A percentile compares a stretch with the other conserved stretches of the same genome.
Conservation (phyloP, 352 stramenopile genomes). For the Pythium dissotocum region DNA sequence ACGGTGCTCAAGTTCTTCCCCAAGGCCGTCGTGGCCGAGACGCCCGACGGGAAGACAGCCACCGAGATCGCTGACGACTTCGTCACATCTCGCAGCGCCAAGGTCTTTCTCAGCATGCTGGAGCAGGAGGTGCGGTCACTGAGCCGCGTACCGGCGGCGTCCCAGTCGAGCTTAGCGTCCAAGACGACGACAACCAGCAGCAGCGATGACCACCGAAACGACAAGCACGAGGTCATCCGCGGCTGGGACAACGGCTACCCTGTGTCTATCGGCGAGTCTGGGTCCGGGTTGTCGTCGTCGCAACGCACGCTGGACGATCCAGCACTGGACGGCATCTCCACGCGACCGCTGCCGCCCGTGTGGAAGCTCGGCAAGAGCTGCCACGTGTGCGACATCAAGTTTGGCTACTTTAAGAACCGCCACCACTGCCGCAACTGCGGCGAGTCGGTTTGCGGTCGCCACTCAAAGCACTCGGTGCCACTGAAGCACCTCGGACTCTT, state of each 20-base stretch:
- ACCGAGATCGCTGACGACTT: conserved; percentile 46
- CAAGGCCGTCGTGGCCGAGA: conserved; percentile 47
- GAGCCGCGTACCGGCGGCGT: conserved; percentile 8
- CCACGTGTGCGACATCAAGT: conserved; percentile 66
- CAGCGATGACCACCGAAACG: conserved; percentile 22
- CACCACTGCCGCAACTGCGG: conserved; percentile 87
- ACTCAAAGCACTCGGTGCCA: conserved; percentile 59
- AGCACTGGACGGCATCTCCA: conserved; percentile 4
- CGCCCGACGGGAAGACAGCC: conserved; percentile 49
- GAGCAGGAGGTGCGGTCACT: conserved; percentile 37
- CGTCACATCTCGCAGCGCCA: conserved; percentile 29
- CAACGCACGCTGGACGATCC: conserved; percentile 26
- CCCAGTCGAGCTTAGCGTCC: conserved; percentile 4
- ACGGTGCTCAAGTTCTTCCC: conserved; percentile 69
- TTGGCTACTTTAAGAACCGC: conserved; percentile 73
- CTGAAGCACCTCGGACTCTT: conserved; percentile 63
- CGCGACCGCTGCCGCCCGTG: conserved; percentile 26
- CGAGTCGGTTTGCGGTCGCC: conserved; percentile 70
- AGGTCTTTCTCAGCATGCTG: conserved; percentile 42
- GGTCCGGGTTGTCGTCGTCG: conserved; percentile 26
- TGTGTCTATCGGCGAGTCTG: conserved; percentile 23
- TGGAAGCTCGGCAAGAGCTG: conserved; percentile 71
- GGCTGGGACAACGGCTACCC: conserved; percentile 25
- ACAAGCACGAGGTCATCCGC: conserved; percentile 15
- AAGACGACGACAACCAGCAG: background rate